phyloP scores from a whole-genome alignment of 176 grass and related monocot species.

The Olyra latifolia region DNA sequence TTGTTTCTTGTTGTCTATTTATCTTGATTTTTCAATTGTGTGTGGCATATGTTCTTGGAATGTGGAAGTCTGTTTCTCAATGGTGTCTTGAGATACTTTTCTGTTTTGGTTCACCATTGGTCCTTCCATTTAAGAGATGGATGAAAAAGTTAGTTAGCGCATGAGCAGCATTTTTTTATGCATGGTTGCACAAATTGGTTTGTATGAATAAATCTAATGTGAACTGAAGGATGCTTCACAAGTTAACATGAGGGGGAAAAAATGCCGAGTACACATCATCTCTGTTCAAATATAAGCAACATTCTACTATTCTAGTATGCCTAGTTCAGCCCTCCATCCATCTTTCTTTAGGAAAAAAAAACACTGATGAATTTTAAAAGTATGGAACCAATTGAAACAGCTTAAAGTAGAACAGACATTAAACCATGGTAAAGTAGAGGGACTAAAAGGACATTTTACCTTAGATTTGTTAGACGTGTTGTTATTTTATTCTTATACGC shows the following conservation, averaged over 20 bases:
- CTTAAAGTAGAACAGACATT: constrained; percentile 5
- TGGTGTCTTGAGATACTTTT: neutral
- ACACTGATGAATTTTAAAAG: constrained; percentile 16
- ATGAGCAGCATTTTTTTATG: neutral
- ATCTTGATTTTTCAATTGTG: neutral
- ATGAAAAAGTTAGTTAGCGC: neutral
- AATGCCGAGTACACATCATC: neutral
- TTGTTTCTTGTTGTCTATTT: neutral
- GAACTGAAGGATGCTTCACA: neutral
- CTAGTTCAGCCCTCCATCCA: neutral
- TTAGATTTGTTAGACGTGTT: constrained; percentile 4
- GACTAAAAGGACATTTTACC: neutral
- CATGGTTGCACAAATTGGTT: neutral
- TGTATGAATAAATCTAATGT: neutral
- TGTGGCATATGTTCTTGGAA: neutral
- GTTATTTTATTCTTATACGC: neutral
- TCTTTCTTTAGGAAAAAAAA: neutral
- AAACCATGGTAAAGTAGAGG: neutral
- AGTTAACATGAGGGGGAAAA: neutral
- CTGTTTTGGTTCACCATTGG: neutral
- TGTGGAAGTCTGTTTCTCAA: neutral
- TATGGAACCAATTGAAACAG: neutral
- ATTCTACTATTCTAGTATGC: constrained; percentile 14
- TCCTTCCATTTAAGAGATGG: neutral
- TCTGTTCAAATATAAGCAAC: constrained; percentile 9